phyloP scores from a whole-genome alignment of 2,329 filamentous ascomycete species.

The Verticillium dahliae region DNA sequence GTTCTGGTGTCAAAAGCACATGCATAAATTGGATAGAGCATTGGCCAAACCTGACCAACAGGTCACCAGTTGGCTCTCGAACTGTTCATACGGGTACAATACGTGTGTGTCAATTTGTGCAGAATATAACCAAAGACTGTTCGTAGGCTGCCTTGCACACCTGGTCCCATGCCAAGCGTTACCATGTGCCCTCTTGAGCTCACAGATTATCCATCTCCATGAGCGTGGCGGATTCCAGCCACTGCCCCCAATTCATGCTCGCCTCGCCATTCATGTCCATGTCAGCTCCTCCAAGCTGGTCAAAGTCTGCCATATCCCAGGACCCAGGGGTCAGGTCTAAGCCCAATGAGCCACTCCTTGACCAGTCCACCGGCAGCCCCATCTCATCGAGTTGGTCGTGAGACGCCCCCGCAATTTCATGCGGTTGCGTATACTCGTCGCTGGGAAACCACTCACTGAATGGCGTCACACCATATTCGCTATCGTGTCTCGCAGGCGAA shows the following conservation, averaged over 20 bases:
- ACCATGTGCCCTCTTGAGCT: neutral
- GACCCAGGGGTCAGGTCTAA: conserved; percentile 21
- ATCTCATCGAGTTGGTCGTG: neutral
- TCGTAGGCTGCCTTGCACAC: too few species aligned
- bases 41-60: too few species aligned
- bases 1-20: too few species aligned
- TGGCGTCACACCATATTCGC: neutral
- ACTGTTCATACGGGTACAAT: too few species aligned
- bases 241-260: conserved; percentile 27
- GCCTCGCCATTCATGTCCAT: conserved; percentile 22
- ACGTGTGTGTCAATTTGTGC: too few species aligned
- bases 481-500: neutral
- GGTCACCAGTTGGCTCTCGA: too few species aligned
- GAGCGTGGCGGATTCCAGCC: conserved; percentile 14
- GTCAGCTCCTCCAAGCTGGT: conserved; percentile 17
- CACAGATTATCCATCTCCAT: neutral
- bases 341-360: conserved; percentile 2
- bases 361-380: neutral
- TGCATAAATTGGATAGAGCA: too few species aligned
- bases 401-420: neutral
- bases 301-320: conserved; percentile 21
- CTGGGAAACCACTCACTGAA: too few species aligned
- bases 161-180: too few species aligned
- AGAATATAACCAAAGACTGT: too few species aligned
- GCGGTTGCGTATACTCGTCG: too few species aligned